Percentiles rank a stretch among this genome's conserved stretches.
Conservation (phyloP, 2,329 filamentous ascomycete genomes). For the Aureobasidium mangrovei region DNA sequence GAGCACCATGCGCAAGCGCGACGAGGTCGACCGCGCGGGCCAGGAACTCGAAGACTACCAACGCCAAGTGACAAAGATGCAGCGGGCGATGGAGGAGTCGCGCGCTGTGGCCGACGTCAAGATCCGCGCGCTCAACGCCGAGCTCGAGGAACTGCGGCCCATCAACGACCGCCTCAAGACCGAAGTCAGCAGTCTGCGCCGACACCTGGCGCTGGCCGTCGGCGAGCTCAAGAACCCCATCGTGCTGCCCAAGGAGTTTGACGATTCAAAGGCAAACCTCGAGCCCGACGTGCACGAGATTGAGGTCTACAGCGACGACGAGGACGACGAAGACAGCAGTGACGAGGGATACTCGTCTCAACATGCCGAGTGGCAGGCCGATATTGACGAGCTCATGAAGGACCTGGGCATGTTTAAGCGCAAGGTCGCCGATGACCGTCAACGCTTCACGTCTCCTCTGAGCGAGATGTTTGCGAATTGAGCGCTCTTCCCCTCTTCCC, state of each 20-base stretch:
- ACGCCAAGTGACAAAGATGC: constrained; percentile 77
- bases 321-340: constrained; percentile 47
- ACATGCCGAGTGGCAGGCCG: constrained; percentile 53
- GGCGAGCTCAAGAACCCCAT: constrained; percentile 88
- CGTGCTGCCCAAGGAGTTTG: constrained; percentile 38
- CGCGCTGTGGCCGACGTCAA: constrained; percentile 86
- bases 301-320: constrained; percentile 33
- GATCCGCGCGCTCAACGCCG: constrained; percentile 65
- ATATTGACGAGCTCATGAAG: constrained; percentile 73
- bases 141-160: constrained; percentile 41
- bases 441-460: constrained; percentile 41
- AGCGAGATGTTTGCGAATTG: not conserved
- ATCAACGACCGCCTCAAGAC: constrained; percentile 48
- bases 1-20: constrained; percentile 58
- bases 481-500: not conserved
- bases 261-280: not conserved
- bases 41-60: constrained; percentile 93
- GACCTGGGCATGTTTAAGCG: constrained; percentile 73
- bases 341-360: constrained; percentile 38
- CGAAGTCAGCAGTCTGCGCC: constrained; percentile 77
- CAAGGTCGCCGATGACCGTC: constrained; percentile 78
- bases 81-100: constrained; percentile 92
- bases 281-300: not conserved
- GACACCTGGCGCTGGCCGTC: constrained; percentile 81
- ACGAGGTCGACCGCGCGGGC: constrained; percentile 61